Evolutionary conservation across 768 basidiomycete genomes (phyloP), one percentile per base, ranked within the genome.

Genomic region (Hirschioporus abietinus): DNA sequence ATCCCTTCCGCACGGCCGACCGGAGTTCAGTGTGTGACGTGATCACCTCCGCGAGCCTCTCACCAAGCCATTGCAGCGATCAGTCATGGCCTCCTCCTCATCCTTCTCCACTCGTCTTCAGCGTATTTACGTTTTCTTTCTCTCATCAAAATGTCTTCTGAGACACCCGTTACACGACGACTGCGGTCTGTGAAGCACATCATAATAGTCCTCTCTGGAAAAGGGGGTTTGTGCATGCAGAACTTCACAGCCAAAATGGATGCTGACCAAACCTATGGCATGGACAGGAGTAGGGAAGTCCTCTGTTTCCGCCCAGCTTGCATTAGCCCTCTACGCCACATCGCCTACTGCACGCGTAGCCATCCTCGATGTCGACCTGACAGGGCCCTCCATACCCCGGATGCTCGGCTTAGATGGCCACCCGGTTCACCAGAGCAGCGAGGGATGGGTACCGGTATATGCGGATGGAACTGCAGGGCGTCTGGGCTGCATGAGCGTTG

Each of bases 401-500:
- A 96, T 97, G 95, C 84, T 97, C 65, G 94, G 95, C 8, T 80
- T 96, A 7, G 95, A 96, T 72, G 90, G 89, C 0, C 86, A 90
- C 66, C 86, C 87, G 0, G 94, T 97, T 35, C 93, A 97, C 73
- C 95, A 97, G 75, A 95, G 93, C 73, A 94, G 90, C 66, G 90
- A 89, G 71, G 97, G 96, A 9, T 99, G 97, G 97, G 95, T 99
- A 1, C 97, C 97, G 0, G 96, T 99, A 2, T 99, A 95, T 74
- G 94, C 93, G 1, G 96, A 99, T 77, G 90, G 88, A 18, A 75
- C 82, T 24, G 82, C 82, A 59, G 87, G 87, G 27, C 80, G 95
- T 70, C 75, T 99, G 67, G 90, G 89, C 15, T 95, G 93, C 76
- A 99, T 99, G 97, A 95, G 92, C 74, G 95, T 99, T 9, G 97